Evolutionary conservation across 805 yeast species (phyloP).

Genomic region (Saturnispora halmiae): DNA sequence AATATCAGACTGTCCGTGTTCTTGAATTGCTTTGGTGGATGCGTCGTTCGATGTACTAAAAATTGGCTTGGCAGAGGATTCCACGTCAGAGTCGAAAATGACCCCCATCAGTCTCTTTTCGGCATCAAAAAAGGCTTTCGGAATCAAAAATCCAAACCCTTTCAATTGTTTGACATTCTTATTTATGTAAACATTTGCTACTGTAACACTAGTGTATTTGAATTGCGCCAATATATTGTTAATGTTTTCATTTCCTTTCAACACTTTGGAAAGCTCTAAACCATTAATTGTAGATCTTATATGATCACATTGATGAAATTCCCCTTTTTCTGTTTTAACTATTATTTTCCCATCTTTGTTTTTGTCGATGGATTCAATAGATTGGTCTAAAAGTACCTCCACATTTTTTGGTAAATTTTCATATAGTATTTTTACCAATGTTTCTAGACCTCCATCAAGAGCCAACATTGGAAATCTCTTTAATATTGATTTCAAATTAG

Average conservation of each 20-base stretch:
- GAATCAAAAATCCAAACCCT: conserved; percentile 89
- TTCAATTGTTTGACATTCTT: conserved; percentile 31
- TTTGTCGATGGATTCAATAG: conserved; percentile 18
- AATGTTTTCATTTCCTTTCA: conserved; percentile 17
- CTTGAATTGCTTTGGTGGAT: conserved; percentile 6
- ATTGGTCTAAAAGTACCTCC: conserved; percentile 27
- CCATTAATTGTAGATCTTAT: conserved; percentile 52
- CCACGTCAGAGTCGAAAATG: conserved; percentile 83
- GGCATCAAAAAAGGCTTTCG: conserved; percentile 35
- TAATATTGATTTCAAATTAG: conserved; percentile 30
- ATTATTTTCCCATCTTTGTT: conserved; percentile 15
- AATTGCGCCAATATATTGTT: conserved; percentile 17
- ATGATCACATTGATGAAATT: conserved; percentile 36
- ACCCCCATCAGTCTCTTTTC: conserved; percentile 65
- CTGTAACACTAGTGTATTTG: conserved; percentile 42
- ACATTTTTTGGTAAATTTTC: conserved; percentile 37
- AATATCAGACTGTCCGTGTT: too few species aligned
- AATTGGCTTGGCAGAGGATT: conserved; percentile 36
- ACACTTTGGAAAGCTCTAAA: conserved; percentile 29
- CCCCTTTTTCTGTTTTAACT: conserved; percentile 14
- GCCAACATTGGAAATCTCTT: conserved; percentile 55
- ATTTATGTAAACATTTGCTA: conserved; percentile 58
- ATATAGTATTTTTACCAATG: conserved; percentile 38
- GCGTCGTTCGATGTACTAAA: conserved; percentile 18
- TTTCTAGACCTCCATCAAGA: conserved; percentile 45